A percentile compares a stretch with the other conserved stretches of the same genome.
These are phyloP conservation scores for Solanum piurae DNA, from an alignment of 257 asterid species.

Conservation along the genomic window DNA sequence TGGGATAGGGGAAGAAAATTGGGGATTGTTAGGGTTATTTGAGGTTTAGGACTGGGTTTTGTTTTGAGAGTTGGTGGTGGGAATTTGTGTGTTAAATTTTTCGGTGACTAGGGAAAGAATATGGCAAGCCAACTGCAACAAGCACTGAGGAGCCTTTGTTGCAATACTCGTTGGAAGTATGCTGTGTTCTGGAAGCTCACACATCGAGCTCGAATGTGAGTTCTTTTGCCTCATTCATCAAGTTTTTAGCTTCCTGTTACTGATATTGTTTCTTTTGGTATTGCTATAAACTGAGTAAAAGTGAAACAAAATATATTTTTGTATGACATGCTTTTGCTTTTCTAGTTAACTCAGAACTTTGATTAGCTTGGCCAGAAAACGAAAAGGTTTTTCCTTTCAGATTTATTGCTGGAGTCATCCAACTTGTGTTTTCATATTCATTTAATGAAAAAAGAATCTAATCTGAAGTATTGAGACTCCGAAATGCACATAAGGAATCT, in stretches of 20 bases:
- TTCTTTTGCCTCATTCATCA: constrained; percentile 4
- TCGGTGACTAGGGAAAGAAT: constrained; percentile 19
- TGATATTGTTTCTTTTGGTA: not conserved
- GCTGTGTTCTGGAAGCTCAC: constrained; percentile 93
- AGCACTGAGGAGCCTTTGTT: constrained; percentile 68
- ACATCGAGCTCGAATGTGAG: constrained; percentile 77
- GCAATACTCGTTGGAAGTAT: constrained; percentile 71
- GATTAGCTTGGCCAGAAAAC: not conserved
- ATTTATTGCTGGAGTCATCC: not conserved
- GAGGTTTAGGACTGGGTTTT: constrained; percentile 33
- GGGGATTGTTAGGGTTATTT: constrained; percentile 34
- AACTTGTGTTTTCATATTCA: not conserved
- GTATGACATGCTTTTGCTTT: not conserved
- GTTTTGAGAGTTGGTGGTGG: constrained; percentile 4
- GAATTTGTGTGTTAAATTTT: constrained; percentile 6
- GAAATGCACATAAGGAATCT: not conserved
- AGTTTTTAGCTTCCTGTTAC: not conserved
- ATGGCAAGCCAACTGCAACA: constrained; percentile 71
- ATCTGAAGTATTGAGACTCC: not conserved
- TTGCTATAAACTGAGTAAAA: not conserved
- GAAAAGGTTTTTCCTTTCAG: not conserved
- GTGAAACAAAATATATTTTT: not conserved
- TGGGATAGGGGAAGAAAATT: constrained; percentile 18
- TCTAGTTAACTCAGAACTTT: not conserved
- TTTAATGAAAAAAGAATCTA: not conserved